phyloP scores from a whole-genome alignment of 441 rosid genomes.

The Croton setiger region DNA sequence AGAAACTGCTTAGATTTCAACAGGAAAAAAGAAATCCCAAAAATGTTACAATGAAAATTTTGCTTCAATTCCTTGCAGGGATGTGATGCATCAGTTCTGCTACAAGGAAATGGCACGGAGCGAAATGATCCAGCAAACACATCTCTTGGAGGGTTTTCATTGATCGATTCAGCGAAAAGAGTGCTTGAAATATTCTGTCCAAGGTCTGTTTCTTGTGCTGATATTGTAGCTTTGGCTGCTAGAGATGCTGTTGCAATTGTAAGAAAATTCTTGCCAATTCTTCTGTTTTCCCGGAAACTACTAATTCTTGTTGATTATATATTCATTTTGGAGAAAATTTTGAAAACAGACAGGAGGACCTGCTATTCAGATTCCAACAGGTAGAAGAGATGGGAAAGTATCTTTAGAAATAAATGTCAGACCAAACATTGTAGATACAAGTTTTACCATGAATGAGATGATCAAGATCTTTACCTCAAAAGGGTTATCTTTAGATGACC shows the following conservation, averaged over 20 bases:
- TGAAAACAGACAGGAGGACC: slow-evolving; percentile 70
- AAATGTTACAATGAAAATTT: too few species aligned
- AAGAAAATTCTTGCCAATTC: slow-evolving; percentile 1
- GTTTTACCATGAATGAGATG: slow-evolving; percentile 71
- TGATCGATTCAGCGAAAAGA: slow-evolving; percentile 56
- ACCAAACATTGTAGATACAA: slow-evolving; percentile 72
- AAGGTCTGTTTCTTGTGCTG: slow-evolving; percentile 69
- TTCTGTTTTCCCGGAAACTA: neutral
- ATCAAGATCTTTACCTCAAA: slow-evolving; percentile 57
- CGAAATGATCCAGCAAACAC: slow-evolving; percentile 41
- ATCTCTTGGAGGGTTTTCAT: slow-evolving; percentile 59
- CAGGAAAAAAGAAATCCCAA: too few species aligned
- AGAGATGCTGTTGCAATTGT: slow-evolving; percentile 67
- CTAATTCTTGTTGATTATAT: slow-evolving; percentile 10
- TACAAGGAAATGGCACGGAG: slow-evolving; percentile 44
- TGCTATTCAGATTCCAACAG: slow-evolving; percentile 48
- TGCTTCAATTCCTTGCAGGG: slow-evolving; percentile 38
- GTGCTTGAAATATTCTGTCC: slow-evolving; percentile 59
- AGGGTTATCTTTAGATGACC: slow-evolving; percentile 72
- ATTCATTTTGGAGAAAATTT: neutral
- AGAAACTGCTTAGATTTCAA: neutral
- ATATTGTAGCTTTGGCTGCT: slow-evolving; percentile 73
- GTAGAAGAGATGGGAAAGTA: slow-evolving; percentile 64
- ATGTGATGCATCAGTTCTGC: slow-evolving; percentile 74
- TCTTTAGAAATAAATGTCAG: slow-evolving; percentile 56